These are phyloP conservation scores for Puccinia novopanici DNA, from an alignment of 1,284 basidiomycete species.

Conservation along the genomic window DNA sequence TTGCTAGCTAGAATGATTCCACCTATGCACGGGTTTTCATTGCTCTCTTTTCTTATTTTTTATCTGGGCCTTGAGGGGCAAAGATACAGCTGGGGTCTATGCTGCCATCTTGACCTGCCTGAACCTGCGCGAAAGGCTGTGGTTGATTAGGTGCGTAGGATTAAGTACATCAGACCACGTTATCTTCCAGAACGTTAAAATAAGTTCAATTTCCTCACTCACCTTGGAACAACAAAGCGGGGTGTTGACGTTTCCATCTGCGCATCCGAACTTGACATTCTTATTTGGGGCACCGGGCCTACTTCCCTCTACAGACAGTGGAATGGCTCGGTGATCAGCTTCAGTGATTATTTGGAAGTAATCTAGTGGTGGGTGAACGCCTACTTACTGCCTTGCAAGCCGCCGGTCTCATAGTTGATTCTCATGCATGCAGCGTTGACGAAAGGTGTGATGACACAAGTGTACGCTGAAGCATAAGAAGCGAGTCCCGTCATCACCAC, in stretches of 20 bases:
- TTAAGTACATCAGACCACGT: not conserved
- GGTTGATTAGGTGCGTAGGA: no score
- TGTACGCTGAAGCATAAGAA: not conserved
- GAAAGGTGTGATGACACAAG: not conserved
- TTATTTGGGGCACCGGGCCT: not conserved
- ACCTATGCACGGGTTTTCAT: no score
- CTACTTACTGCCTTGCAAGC: not conserved
- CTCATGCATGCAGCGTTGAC: not conserved
- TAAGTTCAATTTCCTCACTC: not conserved
- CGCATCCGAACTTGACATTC: not conserved
- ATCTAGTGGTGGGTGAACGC: not conserved
- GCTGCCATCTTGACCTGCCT: not conserved
- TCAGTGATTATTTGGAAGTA: no score
- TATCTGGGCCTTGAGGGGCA: constrained; percentile 1
- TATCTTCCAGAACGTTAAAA: not conserved
- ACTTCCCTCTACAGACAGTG: not conserved
- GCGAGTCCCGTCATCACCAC: not conserved
- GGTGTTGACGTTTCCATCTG: not conserved
- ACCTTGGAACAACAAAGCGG: not conserved
- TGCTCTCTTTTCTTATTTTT: not conserved
- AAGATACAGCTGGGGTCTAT: not conserved
- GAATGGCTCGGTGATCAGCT: no score
- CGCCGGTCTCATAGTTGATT: not conserved
- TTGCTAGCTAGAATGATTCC: no score
- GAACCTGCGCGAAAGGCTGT: not conserved